Conservation (phyloP, 768 basidiomycete species). For the Hydnum rufescens region DNA sequence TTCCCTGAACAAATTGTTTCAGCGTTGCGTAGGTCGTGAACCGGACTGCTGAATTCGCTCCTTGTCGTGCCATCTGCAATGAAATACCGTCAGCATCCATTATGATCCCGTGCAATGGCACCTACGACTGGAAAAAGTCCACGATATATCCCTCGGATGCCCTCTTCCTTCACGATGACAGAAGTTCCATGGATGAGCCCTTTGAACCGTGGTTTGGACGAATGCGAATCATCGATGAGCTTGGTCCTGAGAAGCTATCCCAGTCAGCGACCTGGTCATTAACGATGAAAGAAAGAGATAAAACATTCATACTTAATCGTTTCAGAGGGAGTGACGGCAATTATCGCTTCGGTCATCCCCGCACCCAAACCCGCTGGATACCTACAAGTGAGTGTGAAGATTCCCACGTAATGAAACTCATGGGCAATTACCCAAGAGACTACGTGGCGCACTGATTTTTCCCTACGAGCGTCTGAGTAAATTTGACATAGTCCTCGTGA, state of each 20-base stretch:
- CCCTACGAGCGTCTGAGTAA: slow-evolving; percentile 43
- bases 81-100: not conserved
- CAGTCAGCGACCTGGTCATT: no score
- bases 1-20: slow-evolving; percentile 82
- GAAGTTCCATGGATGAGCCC: slow-evolving; percentile 73
- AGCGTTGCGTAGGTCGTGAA: slow-evolving; percentile 91
- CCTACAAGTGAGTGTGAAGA: no score
- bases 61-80: slow-evolving; percentile 84
- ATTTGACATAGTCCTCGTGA: no score
- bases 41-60: slow-evolving; percentile 88
- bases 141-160: slow-evolving; percentile 51
- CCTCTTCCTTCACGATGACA: slow-evolving; percentile 68
- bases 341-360: slow-evolving; percentile 77
- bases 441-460: slow-evolving; percentile 71
- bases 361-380: slow-evolving; percentile 32
- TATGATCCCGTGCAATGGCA: slow-evolving; percentile 9
- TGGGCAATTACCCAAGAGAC: slow-evolving; percentile 44
- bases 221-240: slow-evolving; percentile 84
- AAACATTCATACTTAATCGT: slow-evolving; percentile 63
- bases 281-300: not conserved
- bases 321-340: slow-evolving; percentile 93
- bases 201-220: slow-evolving; percentile 63
- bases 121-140: slow-evolving; percentile 86
- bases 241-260: slow-evolving; percentile 57
- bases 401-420: not conserved